These are phyloP conservation scores for Symbiodinium natans DNA, from an alignment of 73 alveolate species.

Conservation along the genomic window DNA sequence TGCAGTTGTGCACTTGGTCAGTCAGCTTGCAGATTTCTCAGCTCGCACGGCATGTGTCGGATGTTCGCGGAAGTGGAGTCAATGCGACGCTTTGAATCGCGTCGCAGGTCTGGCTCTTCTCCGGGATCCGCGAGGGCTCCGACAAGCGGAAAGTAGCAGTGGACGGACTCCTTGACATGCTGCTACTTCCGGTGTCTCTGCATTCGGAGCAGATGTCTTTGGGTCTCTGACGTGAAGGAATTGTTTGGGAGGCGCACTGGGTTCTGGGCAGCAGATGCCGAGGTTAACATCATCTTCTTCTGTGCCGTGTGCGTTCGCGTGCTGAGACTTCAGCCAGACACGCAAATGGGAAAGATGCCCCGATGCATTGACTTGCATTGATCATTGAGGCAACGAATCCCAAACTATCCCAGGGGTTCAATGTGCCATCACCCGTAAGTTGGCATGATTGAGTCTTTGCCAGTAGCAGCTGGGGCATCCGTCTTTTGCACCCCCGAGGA, in stretches of 20 bases:
- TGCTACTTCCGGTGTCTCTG: conserved; percentile 60
- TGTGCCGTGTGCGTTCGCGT: conserved; percentile 65
- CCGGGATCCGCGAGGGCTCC: conserved; percentile 29
- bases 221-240: not conserved
- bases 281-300: conserved; percentile 82
- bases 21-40: not conserved
- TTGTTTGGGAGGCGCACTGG: not conserved
- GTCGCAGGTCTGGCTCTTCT: conserved; percentile 66
- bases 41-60: not conserved
- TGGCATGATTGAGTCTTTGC: no score
- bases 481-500: no score
- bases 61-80: not conserved
- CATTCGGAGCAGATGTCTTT: not conserved
- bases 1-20: not conserved
- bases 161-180: conserved; percentile 74
- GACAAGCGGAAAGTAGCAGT: conserved; percentile 72
- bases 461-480: no score
- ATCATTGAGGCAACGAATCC: no score
- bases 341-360: conserved; percentile 42
- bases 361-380: no score
- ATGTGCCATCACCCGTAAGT: no score
- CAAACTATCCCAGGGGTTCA: no score
- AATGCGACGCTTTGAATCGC: no score
- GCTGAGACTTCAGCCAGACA: conserved; percentile 57
- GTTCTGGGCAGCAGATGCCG: not conserved